Evolutionary conservation across 176 grass and related monocot species (phyloP), one percentile per base, ranked within the genome.

Genomic region (Carex kokanica): DNA sequence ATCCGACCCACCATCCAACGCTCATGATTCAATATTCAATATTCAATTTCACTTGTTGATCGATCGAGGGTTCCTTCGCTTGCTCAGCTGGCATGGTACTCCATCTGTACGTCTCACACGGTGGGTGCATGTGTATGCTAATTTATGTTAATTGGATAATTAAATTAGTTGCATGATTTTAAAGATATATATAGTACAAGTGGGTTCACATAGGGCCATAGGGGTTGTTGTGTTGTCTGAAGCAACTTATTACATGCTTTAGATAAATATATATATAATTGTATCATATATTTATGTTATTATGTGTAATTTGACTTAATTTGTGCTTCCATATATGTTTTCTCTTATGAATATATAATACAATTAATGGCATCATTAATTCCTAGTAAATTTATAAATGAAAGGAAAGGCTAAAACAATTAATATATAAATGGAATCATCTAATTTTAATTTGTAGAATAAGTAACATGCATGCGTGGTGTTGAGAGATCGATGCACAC

Each of bases 1-100:
- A 60, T 81, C n/a, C 49, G 84, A 65, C 74, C 86, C 16, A 41
- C 86, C 59, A 78, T 84, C 43, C 77, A 90, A 79, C 89, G 86
- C 24, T 82, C 94, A 1, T 77, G 45, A 77, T 17, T 89, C 81
- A 87, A 29, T 54, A 87, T 40, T 54, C 17, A 13, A 32, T 43
- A 65, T 65, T 16, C 4, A 49, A 25, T 18, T 66, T 53, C 5
- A 16, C 55, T 54, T 54, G 43, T 41, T n/a, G n/a, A n/a, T n/a
- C n/a, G n/a, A n/a, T n/a, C n/a, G 27, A 27, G 27, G 27, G 1
- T 2, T n/a, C n/a, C n/a, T n/a, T 27, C 27, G 27, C 27, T 27
- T 27, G 1, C 27, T 57, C n/a, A n/a, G n/a, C n/a, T n/a, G n/a
- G n/a, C n/a, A n/a, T n/a, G 74, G 49, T 49, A 16, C 8, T 40